Evolutionary conservation across 2,329 filamentous ascomycete species (phyloP).

Genomic region (Tricladium varicosporioides): DNA sequence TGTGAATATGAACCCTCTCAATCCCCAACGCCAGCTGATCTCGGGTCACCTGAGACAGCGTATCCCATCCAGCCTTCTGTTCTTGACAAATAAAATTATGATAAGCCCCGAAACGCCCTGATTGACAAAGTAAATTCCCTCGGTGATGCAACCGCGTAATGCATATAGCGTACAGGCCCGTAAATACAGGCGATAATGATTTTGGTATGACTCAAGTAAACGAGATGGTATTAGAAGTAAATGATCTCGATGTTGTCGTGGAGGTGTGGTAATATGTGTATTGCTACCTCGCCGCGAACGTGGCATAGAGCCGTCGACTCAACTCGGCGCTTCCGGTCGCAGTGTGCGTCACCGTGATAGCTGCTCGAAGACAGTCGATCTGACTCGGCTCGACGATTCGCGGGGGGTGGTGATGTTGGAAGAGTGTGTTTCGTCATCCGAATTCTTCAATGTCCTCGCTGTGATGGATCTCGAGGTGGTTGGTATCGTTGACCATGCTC

Average conservation of each 20-base stretch:
- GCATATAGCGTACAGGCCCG: slow-evolving; percentile 21
- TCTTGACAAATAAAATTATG: slow-evolving; percentile 23
- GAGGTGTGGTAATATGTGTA: neutral
- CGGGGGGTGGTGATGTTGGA: neutral
- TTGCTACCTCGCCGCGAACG: slow-evolving; percentile 1
- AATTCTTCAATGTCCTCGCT: slow-evolving; percentile 35
- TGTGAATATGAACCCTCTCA: slow-evolving; percentile 1
- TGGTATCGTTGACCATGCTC: slow-evolving; percentile 39
- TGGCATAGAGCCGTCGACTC: neutral
- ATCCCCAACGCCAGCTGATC: slow-evolving; percentile 17
- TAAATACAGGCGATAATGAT: slow-evolving; percentile 10
- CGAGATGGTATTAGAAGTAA: neutral
- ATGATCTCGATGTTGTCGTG: neutral
- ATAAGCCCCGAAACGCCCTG: slow-evolving; percentile 14
- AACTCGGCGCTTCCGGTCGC: slow-evolving; percentile 9
- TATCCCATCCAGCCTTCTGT: neutral
- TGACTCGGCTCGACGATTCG: neutral
- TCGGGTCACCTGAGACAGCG: neutral
- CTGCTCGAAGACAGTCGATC: slow-evolving; percentile 7
- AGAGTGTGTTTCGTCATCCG: neutral
- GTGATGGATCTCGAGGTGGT: slow-evolving; percentile 45
- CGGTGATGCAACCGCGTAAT: slow-evolving; percentile 16
- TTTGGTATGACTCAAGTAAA: neutral
- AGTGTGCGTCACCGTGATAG: neutral
- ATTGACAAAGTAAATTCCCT: slow-evolving; percentile 17